A percentile compares a stretch with the other conserved stretches of the same genome.
phyloP scores from a whole-genome alignment of 2,329 filamentous ascomycete species.

The Ceratocystis smalleyi region DNA sequence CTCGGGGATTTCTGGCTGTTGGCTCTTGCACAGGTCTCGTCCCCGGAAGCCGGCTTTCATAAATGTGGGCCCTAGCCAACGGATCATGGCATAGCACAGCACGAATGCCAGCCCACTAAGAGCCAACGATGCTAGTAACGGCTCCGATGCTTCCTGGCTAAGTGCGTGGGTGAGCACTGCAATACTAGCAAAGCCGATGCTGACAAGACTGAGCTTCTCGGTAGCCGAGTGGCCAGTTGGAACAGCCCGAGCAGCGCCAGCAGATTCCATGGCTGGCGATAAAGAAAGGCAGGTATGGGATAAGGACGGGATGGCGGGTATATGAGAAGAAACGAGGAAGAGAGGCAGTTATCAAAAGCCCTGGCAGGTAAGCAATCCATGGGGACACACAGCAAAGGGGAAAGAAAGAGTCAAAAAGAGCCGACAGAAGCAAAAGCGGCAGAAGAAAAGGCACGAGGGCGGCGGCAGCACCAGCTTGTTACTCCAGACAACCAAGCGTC shows the following conservation, averaged over 20 bases:
- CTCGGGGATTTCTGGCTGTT: constrained; percentile 69
- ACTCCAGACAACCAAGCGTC: background rate
- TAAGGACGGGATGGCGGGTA: background rate
- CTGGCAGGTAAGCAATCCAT: background rate
- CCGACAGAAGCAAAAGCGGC: background rate
- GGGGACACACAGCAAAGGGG: background rate
- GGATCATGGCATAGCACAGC: constrained; percentile 68
- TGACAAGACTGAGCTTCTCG: constrained; percentile 41
- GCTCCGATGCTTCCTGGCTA: constrained; percentile 59
- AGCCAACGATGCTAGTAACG: constrained; percentile 73
- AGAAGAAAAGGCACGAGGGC: background rate
- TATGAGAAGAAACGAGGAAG: background rate
- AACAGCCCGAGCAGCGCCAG: constrained; percentile 15
- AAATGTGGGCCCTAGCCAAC: constrained; percentile 85
- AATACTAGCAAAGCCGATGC: constrained; percentile 52
- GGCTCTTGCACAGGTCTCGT: constrained; percentile 60
- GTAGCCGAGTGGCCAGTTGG: constrained; percentile 32
- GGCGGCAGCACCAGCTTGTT: background rate
- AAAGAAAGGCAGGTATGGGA: background rate
- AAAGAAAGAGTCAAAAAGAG: background rate
- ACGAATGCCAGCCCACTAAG: constrained; percentile 75
- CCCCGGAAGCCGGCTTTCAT: constrained; percentile 79
- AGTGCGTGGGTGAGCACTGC: constrained; percentile 68
- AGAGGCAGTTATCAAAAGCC: background rate
- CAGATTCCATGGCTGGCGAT: background rate